Evolutionary conservation across 495 filamentous ascomycete genomes (phyloP).

Genomic region (Tuber indicum): DNA sequence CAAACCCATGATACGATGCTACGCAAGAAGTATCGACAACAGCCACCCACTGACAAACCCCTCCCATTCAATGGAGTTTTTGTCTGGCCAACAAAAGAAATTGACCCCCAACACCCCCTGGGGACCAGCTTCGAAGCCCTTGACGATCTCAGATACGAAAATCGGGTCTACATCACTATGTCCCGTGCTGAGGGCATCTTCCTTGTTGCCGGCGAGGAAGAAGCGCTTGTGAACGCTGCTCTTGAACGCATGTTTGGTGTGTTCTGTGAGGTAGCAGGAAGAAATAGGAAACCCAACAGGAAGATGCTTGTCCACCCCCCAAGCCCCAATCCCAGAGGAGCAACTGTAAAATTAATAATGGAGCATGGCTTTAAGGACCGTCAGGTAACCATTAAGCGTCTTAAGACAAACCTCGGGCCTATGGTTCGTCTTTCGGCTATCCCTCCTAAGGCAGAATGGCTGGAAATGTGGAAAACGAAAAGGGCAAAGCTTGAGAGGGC

Average conservation of each 20-base stretch:
- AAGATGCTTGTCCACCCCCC: slow-evolving; percentile 32
- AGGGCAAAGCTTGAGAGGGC: slow-evolving; percentile 18
- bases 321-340: slow-evolving; percentile 11
- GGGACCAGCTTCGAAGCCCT: slow-evolving; percentile 30
- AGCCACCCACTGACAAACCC: slow-evolving; percentile 16
- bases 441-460: slow-evolving; percentile 23
- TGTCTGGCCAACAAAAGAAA: slow-evolving; percentile 32
- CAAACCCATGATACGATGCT: slow-evolving; percentile 5
- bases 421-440: slow-evolving; percentile 18
- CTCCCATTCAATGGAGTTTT: slow-evolving; percentile 32
- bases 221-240: slow-evolving; percentile 21
- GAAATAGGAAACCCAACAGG: slow-evolving; percentile 26
- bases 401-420: slow-evolving; percentile 10
- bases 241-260: slow-evolving; percentile 31
- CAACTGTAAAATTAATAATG: slow-evolving; percentile 5
- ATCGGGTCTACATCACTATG: slow-evolving; percentile 32
- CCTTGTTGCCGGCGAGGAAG: slow-evolving; percentile 31
- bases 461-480: slow-evolving; percentile 21
- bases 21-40: slow-evolving; percentile 22
- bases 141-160: slow-evolving; percentile 38
- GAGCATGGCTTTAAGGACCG: slow-evolving; percentile 28
- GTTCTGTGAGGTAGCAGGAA: slow-evolving; percentile 38
- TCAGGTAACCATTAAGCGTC: slow-evolving; percentile 34
- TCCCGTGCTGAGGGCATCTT: slow-evolving; percentile 19
- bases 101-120: slow-evolving; percentile 26